Base-by-base conservation (phyloP, 441 rosid species). In the Populus tomentosa region DNA sequence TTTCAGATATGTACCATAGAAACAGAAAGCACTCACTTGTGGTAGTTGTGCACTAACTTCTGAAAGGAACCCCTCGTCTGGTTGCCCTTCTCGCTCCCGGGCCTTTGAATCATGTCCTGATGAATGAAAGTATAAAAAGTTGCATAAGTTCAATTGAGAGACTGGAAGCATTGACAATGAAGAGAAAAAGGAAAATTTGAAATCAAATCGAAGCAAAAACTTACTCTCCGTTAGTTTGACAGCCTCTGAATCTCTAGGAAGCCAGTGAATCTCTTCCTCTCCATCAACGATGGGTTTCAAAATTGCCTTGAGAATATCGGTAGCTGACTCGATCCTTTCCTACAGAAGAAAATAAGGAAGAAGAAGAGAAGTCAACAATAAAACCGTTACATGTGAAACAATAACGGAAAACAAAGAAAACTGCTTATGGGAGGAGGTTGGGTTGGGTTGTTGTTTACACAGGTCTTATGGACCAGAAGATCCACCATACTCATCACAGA, bases 1-100 rank as follows among this genome's bases (percentile, higher is more conserved):
- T 38, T 67, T 62, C 24, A 7, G 66, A 50, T 50, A 50, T 10
- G 62, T 21, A 64, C 68, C 33, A 23, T 24, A 24, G 10, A 6
- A 53, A 64, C 20, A 16, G 7, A 62, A n/a, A 59, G 53, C 64
- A 82, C 88, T 79, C 82, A 91, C 99, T 84, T 93, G 94, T 81
- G 95, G 87, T 77, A 95, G 82, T 80, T 92, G 98, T 81, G 97
- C 97, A 76, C 79, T 95, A 75, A 93, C 98, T 89, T 93, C 93
- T 80, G 97, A 82, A 79, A 95, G 97, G 79, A 95, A 92, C 20
- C 97, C 96, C 86, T 93, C 99, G 85, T 93, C 96, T 61, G 92
- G 87, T 81, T 90, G 89, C 69, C 99, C 97, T 85, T 89, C 90
- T 75, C 85, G 87, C 81, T 92, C 95, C n/a, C n/a, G n/a, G n/a